A percentile compares a stretch with the other conserved stretches of the same genome.
phyloP scores from a whole-genome alignment of 108 stramenopile genomes.

The Skeletonema potamos region DNA sequence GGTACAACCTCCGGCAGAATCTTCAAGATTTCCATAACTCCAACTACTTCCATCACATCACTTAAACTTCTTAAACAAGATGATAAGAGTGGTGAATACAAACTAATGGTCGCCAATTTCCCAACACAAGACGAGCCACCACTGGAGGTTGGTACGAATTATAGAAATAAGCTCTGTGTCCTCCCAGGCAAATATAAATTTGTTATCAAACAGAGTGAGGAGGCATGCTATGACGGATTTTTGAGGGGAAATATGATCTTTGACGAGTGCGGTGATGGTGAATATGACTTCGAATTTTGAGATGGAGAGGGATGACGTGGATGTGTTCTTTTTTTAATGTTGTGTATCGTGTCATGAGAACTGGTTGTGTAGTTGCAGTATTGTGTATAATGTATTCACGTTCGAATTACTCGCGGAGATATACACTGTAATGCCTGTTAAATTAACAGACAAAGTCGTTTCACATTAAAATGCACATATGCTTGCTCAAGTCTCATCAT shows the following conservation, averaged over 20 bases:
- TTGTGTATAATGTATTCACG: too few relatives aligned
- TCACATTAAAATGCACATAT: too few relatives aligned
- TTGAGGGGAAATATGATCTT: neutral
- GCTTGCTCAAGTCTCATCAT: too few relatives aligned
- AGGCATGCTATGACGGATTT: neutral
- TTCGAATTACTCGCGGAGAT: too few relatives aligned
- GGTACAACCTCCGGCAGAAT: neutral
- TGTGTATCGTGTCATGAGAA: too few relatives aligned
- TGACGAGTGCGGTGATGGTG: neutral
- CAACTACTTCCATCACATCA: neutral
- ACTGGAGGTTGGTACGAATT: neutral
- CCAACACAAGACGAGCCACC: neutral
- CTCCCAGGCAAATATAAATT: neutral
- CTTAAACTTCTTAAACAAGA: neutral
- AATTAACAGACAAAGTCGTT: too few relatives aligned
- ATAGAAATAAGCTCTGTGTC: neutral
- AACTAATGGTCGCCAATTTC: neutral
- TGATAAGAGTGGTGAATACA: neutral
- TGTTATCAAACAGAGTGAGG: neutral
- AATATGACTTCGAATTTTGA: neutral
- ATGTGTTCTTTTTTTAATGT: too few relatives aligned
- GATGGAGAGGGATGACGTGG: too few relatives aligned
- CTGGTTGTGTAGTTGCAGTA: too few relatives aligned
- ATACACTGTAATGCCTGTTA: too few relatives aligned
- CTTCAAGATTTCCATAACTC: neutral